phyloP scores from a whole-genome alignment of 176 grass and related monocot species.

The Aegilops tauschii region DNA sequence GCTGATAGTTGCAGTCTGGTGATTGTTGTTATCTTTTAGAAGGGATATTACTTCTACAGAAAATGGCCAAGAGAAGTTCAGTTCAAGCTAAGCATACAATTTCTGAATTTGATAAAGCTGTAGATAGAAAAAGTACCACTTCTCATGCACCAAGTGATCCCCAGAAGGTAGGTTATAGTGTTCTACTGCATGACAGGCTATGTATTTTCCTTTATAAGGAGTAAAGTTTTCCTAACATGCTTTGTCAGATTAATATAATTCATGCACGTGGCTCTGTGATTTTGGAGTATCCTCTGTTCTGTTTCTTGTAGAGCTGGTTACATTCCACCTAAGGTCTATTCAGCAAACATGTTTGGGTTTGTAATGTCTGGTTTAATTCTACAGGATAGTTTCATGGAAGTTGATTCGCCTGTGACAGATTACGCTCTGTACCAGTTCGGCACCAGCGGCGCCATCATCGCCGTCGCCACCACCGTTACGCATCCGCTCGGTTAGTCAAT shows the following conservation, averaged over 20 bases:
- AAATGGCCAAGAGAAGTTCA: conserved; percentile 50
- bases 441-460: conserved; percentile 73
- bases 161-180: conserved; percentile 29
- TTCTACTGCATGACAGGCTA: conserved; percentile 10
- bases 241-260: not conserved
- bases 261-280: not conserved
- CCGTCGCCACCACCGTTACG: conserved; percentile 67
- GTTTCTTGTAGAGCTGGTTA: no score
- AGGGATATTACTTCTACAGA: conserved; percentile 22
- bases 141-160: not conserved
- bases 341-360: no score
- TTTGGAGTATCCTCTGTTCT: not conserved
- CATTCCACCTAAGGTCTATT: no score
- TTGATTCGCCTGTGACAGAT: no score
- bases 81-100: conserved; percentile 30
- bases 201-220: not conserved
- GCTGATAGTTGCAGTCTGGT: no score
- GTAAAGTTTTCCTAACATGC: not conserved
- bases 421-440: conserved; percentile 67
- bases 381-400: no score
- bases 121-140: conserved; percentile 25
- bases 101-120: conserved; percentile 49
- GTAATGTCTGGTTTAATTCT: no score
- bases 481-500: conserved; percentile 71
- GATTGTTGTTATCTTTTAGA: no score